Percentiles rank a stretch among this genome's conserved stretches.
Conservation (phyloP, 2,329 filamentous ascomycete genomes). For the Phoma herbarum region DNA sequence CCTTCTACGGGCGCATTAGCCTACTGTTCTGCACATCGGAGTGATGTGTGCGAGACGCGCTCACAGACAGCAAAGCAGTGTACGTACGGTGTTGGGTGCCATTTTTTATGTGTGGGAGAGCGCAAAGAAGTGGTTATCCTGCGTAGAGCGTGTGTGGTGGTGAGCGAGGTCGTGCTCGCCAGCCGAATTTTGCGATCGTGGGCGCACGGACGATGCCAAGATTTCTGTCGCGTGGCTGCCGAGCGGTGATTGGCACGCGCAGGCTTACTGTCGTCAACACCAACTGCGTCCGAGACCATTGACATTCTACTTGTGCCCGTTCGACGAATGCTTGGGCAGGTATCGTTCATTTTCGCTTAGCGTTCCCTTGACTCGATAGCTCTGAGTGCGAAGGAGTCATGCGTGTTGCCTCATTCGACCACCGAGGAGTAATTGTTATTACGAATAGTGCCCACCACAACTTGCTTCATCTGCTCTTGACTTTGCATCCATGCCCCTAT, state of each 20-base stretch:
- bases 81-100: slow-evolving; percentile 90
- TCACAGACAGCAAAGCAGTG: slow-evolving; percentile 93
- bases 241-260: background rate
- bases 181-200: slow-evolving; percentile 34
- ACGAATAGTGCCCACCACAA: too few relatives aligned
- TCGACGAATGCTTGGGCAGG: too few relatives aligned
- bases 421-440: too few relatives aligned
- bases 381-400: too few relatives aligned
- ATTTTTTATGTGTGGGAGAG: slow-evolving; percentile 69
- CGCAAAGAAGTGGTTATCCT: slow-evolving; percentile 94
- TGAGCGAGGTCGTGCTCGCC: slow-evolving; percentile 9
- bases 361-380: too few relatives aligned
- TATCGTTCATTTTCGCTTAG: too few relatives aligned
- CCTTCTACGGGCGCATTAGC: slow-evolving; percentile 80
- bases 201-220: slow-evolving; percentile 29
- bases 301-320: too few relatives aligned
- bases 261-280: background rate
- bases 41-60: slow-evolving; percentile 31
- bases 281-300: too few relatives aligned
- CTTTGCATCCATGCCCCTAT: too few relatives aligned
- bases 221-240: slow-evolving; percentile 17
- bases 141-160: slow-evolving; percentile 61
- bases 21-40: slow-evolving; percentile 76
- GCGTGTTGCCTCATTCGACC: too few relatives aligned
- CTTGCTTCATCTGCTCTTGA: too few relatives aligned